Evolutionary conservation across 1,284 basidiomycete genomes (phyloP), one percentile per base, ranked within the genome.

Genomic region (Moniliella sp.): DNA sequence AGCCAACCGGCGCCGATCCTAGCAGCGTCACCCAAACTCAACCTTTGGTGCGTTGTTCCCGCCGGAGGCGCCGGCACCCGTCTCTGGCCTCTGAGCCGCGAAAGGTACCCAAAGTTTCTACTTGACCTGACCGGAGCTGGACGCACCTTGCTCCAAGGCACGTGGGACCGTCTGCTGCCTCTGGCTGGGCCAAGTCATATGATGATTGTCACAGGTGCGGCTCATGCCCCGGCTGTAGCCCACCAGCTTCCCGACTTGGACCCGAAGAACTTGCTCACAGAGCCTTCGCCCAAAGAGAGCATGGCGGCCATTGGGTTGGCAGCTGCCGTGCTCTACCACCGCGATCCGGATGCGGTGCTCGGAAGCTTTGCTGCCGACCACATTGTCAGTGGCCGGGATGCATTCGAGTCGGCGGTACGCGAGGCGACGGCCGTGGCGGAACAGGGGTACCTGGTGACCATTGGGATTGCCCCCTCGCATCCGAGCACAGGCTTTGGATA

Each of bases 341-440:
- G 57, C 9, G 50, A 59, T 25, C 52, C 57, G 0, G 46, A 57
- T 14, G 57, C 57, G 4, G 57, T 59, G 0, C 38, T 59, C n/a
- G 56, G 56, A 35, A 52, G 49, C 9, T 59, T 59, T 32, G 57
- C 57, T 5, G 57, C 57, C 9, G 57, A 59, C 30, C 57, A 59
- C 40, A 59, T 57, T 34, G 53, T 59, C 33, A 46, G 43, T 5
- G 57, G 57, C 35, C 39, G 50, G 11, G 57, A 59, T 18, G 57
- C 51, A 2, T 59, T 59, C 33, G 55, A 59, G 34, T 38, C 41
- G 10, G 48, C 57, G 7, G 57, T 59, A 14, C 48, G 43, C 8
- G 57, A 59, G 35, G 57, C 57, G 14, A 53, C 56, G 2, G 50
- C 45, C 4, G 53, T 51, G 8, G 57, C 57, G 21, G 42, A 42